Evolutionary conservation across 164 flowering plant genomes (phyloP), one percentile per base, ranked within the genome.

Genomic region (Umbilicus rupestris): DNA sequence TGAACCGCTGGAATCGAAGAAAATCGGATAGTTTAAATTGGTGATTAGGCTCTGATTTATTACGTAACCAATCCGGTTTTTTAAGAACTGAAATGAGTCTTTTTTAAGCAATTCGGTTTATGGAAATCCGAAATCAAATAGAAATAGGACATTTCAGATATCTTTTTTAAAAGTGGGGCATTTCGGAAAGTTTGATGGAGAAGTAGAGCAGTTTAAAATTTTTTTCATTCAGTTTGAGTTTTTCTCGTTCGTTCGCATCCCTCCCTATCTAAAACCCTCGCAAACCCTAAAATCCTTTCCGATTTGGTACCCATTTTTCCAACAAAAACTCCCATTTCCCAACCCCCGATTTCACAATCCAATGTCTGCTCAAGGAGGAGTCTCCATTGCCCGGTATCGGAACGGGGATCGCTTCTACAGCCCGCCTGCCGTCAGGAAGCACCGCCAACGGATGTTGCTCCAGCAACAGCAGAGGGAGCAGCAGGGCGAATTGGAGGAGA

Each of bases 361-460:
- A 71, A 80, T 80, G 83, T 76, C 81, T 30, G 74, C 39, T 37
- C 68, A 75, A 22, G 79, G 76, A 24, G 78, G 78, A 6, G 74
- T 71, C 26, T 72, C 80, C 59, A 68, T 73, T 42, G 72, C 72
- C 9, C 76, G 80, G 39, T 42, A 7, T 26, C 76, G 79, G n/a
- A 78, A 74, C 52, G 78, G 66, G 59, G 72, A 77, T 47, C 76
- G 81, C 2, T 78, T 78, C 74, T 80, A 78, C 74, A 62, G 69
- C 60, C 77, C 81, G 9, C 83, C 81, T 20, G 66, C 73, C 31
- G 62, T 73, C 62, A 72, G 68, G 44, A 71, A 69, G n/a, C 71
- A 50, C n/a, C 73, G 70, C 42, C 31, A 47, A 44, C 39, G 49
- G 35, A 63, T 68, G 69, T 58, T 65, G 50, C 60, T 57, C 52